Base-by-base conservation (phyloP, 495 filamentous ascomycete genomes). In the Darksidea phi region DNA sequence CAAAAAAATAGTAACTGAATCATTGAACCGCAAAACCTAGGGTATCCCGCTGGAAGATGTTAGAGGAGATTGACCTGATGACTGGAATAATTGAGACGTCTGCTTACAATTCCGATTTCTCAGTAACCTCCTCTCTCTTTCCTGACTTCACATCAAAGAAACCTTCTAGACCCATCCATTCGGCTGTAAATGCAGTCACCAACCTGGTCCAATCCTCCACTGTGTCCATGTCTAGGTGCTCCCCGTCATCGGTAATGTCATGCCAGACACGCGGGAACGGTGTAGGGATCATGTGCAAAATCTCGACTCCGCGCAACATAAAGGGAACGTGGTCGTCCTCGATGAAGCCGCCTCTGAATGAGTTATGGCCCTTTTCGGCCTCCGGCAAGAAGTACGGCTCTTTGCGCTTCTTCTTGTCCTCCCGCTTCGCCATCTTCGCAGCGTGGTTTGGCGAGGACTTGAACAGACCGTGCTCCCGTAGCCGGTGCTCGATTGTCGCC, bases 321-420 rank as follows among this genome's bases (percentile, higher is more conserved):
- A 98, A 98, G 1, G 94, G 94, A 2, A 95, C 67, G 70, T 98
- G 94, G 67, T 98, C 94, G 72, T 98, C 94, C 61, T 84, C 73
- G 1, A 97, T 81, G 28, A 52, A 59, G 21, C 58, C 58, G 23
- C 57, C 53, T 26, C 48, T 34, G 58, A 66, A 69, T 2, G 18
- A 45, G 11, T 63, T n/a, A 15, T 70, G 65, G 51, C 24, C 32
- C 26, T 66, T 66, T 15, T 60, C 37, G 0, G 49, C 51, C 2
- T 66, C 63, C 11, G 32, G 12, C 15, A 66, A 24, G 36, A 66
- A 66, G 11, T 55, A 20, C 18, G 18, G 38, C 43, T 66, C 63
- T 1, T 13, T 17, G 20, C 63, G 49, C 3, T 38, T 34, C 32
- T 60, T 60, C 41, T 61, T 61, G 36, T 60, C 52, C 55, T 65